Base-by-base conservation (phyloP, 306 rosid species). In the Hippophae gyantsensis region DNA sequence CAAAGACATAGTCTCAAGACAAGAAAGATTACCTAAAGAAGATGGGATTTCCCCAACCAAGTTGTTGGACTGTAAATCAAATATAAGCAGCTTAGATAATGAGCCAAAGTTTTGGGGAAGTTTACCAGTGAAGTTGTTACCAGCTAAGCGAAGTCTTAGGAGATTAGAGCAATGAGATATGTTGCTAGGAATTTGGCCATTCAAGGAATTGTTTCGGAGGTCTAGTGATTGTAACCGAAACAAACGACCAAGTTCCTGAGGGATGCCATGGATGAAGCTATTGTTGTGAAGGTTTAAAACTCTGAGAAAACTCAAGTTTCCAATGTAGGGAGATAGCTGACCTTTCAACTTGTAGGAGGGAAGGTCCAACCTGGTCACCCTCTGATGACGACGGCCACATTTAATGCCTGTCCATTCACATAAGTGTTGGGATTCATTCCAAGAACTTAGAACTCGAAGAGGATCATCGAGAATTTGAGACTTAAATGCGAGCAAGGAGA, bases 341-440 rank as follows among this genome's bases (percentile, higher is more conserved):
- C 79, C 79, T 1, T 7, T 5, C 0, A 76, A 43, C 49, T 5
- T 11, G 27, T 47, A 42, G 0, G 69, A 55, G 3, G 26, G 52
- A 50, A 67, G 63, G 54, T 62, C 43, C 27, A 71, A 7, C 14
- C 18, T 27, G 0, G 43, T 57, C 57, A 76, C 71, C 45, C 81
- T 58, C 11, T 9, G 57, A 48, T 71, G 48, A 46, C 51, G 18
- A 7, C 10, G 40, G 7, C 66, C 46, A n/a, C 80, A 76, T 32
- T 40, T 40, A 32, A 75, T 14, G 12, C 80, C 80, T 7, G 0
- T 6, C 80, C 76, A 75, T 6, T 70, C 38, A 41, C 80, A 76
- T 40, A 71, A 48, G 46, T 52, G 76, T 0, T 13, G 11, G 27
- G 73, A 66, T 18, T 57, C 67, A 42, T 76, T 76, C 76, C 74